These are phyloP conservation scores for Solanum tarijense DNA, from an alignment of 257 asterid genomes.

Conservation along the genomic window DNA sequence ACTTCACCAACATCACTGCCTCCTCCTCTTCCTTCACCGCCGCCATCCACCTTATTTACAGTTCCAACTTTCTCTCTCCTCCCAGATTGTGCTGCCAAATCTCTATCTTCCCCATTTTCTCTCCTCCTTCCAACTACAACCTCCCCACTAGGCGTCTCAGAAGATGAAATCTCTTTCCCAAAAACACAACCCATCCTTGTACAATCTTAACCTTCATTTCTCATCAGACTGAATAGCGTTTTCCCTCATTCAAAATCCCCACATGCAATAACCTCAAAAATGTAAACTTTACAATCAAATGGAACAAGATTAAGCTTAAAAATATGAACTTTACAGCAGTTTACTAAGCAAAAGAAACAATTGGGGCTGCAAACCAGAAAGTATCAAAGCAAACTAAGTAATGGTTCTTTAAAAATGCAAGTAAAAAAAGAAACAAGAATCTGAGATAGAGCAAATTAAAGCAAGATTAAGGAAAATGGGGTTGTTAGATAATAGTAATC, in stretches of 20 bases:
- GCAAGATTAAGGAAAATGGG: background rate
- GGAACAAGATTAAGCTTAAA: background rate
- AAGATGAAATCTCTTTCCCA: conserved; percentile 58
- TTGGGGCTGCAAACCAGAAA: background rate
- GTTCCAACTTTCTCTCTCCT: conserved; percentile 54
- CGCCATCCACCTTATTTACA: conserved; percentile 28
- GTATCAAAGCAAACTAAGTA: background rate
- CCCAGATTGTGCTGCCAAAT: conserved; percentile 37
- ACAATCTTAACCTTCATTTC: conserved; percentile 54
- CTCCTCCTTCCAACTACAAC: conserved; percentile 36
- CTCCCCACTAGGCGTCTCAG: conserved; percentile 43
- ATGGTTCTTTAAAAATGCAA: background rate
- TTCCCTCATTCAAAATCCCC: conserved; percentile 30
- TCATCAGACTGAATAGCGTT: conserved; percentile 32
- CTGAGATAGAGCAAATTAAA: background rate
- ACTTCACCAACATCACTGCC: conserved; percentile 30
- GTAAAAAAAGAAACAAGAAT: background rate
- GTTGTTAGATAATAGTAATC: background rate
- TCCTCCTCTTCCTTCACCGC: conserved; percentile 1
- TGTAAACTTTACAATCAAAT: background rate
- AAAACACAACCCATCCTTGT: conserved; percentile 86
- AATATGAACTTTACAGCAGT: background rate
- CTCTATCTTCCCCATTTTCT: conserved; percentile 34
- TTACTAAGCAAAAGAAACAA: conserved; percentile 13
- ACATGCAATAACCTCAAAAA: conserved; percentile 20